Base-by-base conservation (phyloP, 2,329 filamentous ascomycete genomes). In the Hymenoscyphus linearis region DNA sequence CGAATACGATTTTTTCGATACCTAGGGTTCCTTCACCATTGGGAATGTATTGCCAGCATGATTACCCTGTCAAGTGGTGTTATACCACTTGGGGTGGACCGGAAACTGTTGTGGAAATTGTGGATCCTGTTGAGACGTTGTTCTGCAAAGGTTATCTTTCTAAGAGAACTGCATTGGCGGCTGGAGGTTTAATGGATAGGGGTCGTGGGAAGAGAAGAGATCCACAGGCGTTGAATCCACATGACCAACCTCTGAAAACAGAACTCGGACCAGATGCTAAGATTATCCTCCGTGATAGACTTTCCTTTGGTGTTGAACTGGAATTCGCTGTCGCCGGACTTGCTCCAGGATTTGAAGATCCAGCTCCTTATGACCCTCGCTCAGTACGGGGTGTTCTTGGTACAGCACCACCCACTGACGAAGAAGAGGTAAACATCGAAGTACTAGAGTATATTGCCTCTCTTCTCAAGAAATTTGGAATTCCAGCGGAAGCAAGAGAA, bases 1-100 rank as follows among this genome's bases (percentile, higher is more conserved):
- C 59, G 16, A 60, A 60, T 34, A 60, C 59, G 16, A 26, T 60
- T 7, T 60, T 60, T 18, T 53, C 53, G 4, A 44, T 60, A n/a
- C 54, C 59, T 22, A 52, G 59, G 47, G 18, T 52, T 10, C 56
- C 56, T 52, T 6, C 3, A 35, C 56, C 56, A n/a, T 14, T 22
- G 6, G 36, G 37, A n/a, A 31, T 27, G 16, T 6, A 9, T 47
- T 25, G 18, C 18, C 16, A 10, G 7, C n/a, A 44, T 26, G 14
- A 52, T n/a, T 35, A 52, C 25, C 40, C 44, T 4, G 52, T 58
- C 7, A 58, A 58, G 25, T 31, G 25, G 16, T 58, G 56, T 35
- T 58, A 52, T 35, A 18, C 44, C 5, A 52, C 56, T 13, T 52
- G 14, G 26, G 56, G 56, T 5, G 56, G 56, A 22, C 12, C n/a